A percentile compares a stretch with the other conserved stretches of the same genome.
Evolutionary conservation across 78 protist species (phyloP).

Genomic region (Chrysochromulina parva): DNA sequence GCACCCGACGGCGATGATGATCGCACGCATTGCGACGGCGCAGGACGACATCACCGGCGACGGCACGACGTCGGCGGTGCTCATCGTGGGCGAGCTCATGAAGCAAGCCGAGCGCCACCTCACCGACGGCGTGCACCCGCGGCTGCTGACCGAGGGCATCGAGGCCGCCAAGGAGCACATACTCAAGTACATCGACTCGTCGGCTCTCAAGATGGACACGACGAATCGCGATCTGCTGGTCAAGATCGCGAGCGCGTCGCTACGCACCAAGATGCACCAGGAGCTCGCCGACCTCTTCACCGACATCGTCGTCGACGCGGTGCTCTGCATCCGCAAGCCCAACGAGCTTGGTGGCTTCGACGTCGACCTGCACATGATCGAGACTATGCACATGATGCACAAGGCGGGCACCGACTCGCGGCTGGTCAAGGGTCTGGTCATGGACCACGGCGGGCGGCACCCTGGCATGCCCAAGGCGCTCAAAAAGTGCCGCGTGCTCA

Average conservation of each 20-base stretch:
- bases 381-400: conserved; percentile 97
- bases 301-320: conserved; percentile 89
- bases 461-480: conserved; percentile 95
- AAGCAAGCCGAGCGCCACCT: conserved; percentile 89
- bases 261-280: conserved; percentile 86
- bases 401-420: conserved; percentile 23
- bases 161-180: conserved; percentile 85
- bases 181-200: conserved; percentile 67
- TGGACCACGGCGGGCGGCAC: conserved; percentile 99
- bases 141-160: conserved; percentile 95
- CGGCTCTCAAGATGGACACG: neutral
- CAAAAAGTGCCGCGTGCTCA: conserved; percentile 84
- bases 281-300: conserved; percentile 86
- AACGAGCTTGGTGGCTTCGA: conserved; percentile 31
- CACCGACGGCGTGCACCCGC: conserved; percentile 97
- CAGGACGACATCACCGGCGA: conserved; percentile 99
- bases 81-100: conserved; percentile 96
- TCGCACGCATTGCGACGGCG: conserved; percentile 99
- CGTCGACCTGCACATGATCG: conserved; percentile 98
- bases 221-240: conserved; percentile 72
- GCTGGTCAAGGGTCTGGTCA: conserved; percentile 95
- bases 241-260: conserved; percentile 88
- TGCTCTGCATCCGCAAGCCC: conserved; percentile 72
- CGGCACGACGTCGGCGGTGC: conserved; percentile 97
- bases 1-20: conserved; percentile 98